Base-by-base conservation (phyloP, 2,329 filamentous ascomycete species). In the Colletotrichum noveboracense region DNA sequence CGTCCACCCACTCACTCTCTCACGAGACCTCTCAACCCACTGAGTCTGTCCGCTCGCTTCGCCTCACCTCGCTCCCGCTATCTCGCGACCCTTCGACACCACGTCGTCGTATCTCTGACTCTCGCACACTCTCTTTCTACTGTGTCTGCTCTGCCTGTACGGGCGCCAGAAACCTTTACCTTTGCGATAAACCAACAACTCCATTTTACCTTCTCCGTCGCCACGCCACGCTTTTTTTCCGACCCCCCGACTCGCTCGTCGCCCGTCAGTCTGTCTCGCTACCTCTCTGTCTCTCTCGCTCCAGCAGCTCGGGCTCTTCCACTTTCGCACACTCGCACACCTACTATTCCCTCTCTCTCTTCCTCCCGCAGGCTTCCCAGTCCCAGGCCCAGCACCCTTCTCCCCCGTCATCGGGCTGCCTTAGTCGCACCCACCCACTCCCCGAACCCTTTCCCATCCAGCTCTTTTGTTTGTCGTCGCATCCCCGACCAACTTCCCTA, bases 381-480 rank as follows among this genome's bases (percentile, higher is more conserved):
- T 43, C 34, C 61, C 21, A 64, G 34, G 24, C 34, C 61, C 61
- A 64, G 34, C 16, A 21, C n/a, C 26, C 21, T 58, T 32, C 32
- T 43, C 64, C 70, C 70, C 70, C 43, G 48, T 74, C 69, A 74
- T 68, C 58, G 70, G 70, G 70, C 74, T 76, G 64, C 65, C 60
- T 76, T 76, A 68, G 74, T 76, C 70, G 74, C 74, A 74, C 74
- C 70, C 58, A 76, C 74, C 58, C 74, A 64, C 70, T 52, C 70
- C 65, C 70, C 74, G 32, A 62, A 74, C 64, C 56, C 58, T 69
- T 68, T 65, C 58, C 34, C 67, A 62, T 73, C 48, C 70, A 65
- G 56, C 61, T 64, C 58, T 60, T 60, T 70, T 62, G 52, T 71
- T 66, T 76, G 71, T 62, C 21, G 71, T 75, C 74, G 74, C 74